Percentiles rank a stretch among this genome's conserved stretches.
phyloP scores from a whole-genome alignment of 23 red algal species.

The Gracilaria gracilis region DNA sequence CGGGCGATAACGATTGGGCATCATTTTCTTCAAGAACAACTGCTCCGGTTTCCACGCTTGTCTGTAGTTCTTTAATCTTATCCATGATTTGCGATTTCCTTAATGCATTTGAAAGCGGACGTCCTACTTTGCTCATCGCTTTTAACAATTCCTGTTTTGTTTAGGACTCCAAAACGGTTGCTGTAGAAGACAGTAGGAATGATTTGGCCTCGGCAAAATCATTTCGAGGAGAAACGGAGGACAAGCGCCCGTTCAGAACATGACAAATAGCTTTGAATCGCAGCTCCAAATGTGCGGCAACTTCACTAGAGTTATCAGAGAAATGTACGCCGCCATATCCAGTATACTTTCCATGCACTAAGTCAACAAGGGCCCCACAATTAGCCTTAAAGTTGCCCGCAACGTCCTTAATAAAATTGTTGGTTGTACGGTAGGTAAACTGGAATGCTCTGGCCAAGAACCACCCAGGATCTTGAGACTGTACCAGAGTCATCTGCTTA shows the following conservation, averaged over 20 bases:
- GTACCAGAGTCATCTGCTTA: background rate
- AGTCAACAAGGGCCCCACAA: background rate
- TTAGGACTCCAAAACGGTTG: background rate
- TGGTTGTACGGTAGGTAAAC: slow-evolving; percentile 23
- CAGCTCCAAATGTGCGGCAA: background rate
- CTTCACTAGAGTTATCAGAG: background rate
- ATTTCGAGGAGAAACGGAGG: background rate
- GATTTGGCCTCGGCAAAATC: background rate
- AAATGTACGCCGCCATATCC: background rate
- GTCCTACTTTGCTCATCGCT: background rate
- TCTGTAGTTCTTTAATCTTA: slow-evolving; percentile 18
- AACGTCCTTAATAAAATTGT: slow-evolving; percentile 12
- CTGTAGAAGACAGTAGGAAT: background rate
- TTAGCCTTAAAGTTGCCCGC: background rate
- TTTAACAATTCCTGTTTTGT: background rate
- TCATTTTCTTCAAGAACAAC: background rate
- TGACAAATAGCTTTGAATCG: slow-evolving; percentile 13
- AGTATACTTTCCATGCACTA: background rate
- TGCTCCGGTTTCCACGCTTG: slow-evolving; percentile 8
- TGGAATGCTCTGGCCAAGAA: slow-evolving; percentile 42
- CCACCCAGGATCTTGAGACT: slow-evolving; percentile 47
- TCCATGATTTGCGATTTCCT: slow-evolving; percentile 24
- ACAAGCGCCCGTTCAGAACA: background rate
- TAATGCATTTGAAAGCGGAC: background rate
- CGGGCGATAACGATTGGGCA: background rate